Evolutionary conservation across 2,329 filamentous ascomycete genomes (phyloP).

Genomic region (Oidium heveae): DNA sequence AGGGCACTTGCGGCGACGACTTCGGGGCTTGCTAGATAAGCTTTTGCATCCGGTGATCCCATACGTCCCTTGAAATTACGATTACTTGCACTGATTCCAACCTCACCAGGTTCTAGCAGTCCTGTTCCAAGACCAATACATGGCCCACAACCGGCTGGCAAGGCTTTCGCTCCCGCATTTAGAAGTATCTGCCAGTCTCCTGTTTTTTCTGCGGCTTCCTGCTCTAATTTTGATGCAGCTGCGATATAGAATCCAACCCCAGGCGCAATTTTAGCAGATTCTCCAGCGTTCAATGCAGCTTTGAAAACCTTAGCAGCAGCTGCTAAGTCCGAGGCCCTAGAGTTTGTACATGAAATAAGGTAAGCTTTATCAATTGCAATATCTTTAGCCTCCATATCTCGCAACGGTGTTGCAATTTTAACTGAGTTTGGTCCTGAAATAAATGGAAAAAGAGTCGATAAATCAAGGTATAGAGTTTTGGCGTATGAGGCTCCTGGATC

Average conservation of each 20-base stretch:
- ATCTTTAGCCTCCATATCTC: constrained; percentile 43
- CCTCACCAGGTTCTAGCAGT: constrained; percentile 60
- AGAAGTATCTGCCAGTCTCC: constrained; percentile 71
- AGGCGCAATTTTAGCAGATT: constrained; percentile 41
- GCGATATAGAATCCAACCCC: constrained; percentile 76
- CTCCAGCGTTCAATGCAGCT: constrained; percentile 33
- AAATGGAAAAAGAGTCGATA: constrained; percentile 62
- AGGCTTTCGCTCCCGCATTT: constrained; percentile 47
- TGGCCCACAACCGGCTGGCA: constrained; percentile 54
- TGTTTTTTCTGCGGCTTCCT: constrained; percentile 47
- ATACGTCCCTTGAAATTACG: constrained; percentile 83
- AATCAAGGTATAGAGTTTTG: constrained; percentile 58
- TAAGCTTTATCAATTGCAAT: constrained; percentile 71
- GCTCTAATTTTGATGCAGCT: constrained; percentile 58
- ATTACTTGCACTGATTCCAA: constrained; percentile 64
- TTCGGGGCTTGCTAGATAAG: constrained; percentile 73
- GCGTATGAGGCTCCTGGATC: constrained; percentile 61
- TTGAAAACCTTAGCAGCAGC: constrained; percentile 68
- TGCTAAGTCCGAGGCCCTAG: constrained; percentile 52
- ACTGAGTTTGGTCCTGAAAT: constrained; percentile 78
- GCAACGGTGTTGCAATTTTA: constrained; percentile 58
- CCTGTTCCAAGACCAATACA: constrained; percentile 68
- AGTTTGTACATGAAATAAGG: constrained; percentile 77
- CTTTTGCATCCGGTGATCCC: constrained; percentile 55
- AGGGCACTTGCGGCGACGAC: constrained; percentile 79